Conservation (phyloP, 2,329 filamentous ascomycete genomes). For the Pestalotiopsis sp. region DNA sequence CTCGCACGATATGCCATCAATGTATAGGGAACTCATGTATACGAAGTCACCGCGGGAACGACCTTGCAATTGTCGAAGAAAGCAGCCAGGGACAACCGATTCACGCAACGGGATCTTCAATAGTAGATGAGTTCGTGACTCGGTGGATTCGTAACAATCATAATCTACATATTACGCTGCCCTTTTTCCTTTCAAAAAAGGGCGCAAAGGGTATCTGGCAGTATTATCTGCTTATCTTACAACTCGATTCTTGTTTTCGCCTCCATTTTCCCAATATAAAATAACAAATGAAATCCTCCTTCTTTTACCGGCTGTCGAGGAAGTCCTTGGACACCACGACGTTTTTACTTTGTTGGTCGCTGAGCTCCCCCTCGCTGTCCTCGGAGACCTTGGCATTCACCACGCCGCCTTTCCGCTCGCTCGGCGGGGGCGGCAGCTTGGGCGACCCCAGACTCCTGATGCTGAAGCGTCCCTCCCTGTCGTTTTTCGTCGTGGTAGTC, state of each 20-base stretch:
- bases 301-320: neutral
- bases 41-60: too few species aligned
- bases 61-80: too few species aligned
- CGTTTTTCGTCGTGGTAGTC: neutral
- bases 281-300: neutral
- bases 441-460: neutral
- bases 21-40: too few species aligned
- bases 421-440: neutral
- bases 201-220: neutral
- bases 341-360: neutral
- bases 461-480: neutral
- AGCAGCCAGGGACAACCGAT: too few species aligned
- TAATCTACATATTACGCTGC: neutral
- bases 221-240: neutral
- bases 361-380: conserved; percentile 13
- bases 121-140: neutral
- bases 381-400: conserved; percentile 7
- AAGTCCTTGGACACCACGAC: neutral
- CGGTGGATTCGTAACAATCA: neutral
- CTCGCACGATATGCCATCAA: too few species aligned
- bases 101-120: neutral
- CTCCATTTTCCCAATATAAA: too few species aligned
- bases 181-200: neutral
- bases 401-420: neutral
- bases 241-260: neutral